A percentile compares a stretch with the other conserved stretches of the same genome.
Conservation (phyloP, 148 eudicot species). For the Fagopyrum homotropicum region DNA sequence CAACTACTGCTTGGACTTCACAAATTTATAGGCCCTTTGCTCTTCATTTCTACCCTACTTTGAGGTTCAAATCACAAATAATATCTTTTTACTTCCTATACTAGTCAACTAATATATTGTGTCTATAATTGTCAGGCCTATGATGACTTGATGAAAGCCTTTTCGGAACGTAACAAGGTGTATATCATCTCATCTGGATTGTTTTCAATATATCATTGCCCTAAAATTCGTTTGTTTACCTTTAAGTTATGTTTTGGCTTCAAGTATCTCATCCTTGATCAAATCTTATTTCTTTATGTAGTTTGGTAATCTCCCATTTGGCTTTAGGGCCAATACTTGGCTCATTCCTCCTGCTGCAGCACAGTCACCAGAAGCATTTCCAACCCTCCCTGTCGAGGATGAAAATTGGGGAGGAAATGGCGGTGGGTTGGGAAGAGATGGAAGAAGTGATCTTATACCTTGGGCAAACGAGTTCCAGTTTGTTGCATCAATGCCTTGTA, state of each 20-base stretch:
- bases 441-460: slow-evolving; percentile 67
- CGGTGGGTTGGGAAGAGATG: slow-evolving; percentile 94
- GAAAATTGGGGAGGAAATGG: slow-evolving; percentile 97
- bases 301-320: slow-evolving; percentile 99
- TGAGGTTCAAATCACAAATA: neutral
- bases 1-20: too few relatives aligned
- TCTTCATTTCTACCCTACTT: neutral
- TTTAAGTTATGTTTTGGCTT: slow-evolving; percentile 9
- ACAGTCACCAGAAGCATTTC: slow-evolving; percentile 58
- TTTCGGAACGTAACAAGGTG: slow-evolving; percentile 89
- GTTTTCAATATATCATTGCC: slow-evolving; percentile 10
- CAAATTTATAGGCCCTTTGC: neutral
- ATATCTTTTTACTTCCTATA: neutral
- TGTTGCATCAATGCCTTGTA: slow-evolving; percentile 96
- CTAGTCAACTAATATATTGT: slow-evolving; percentile 1
- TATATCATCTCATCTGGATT: slow-evolving; percentile 16
- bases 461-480: slow-evolving; percentile 74
- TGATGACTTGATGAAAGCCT: slow-evolving; percentile 90
- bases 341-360: slow-evolving; percentile 88
- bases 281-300: slow-evolving; percentile 27
- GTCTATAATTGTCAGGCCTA: slow-evolving; percentile 56
- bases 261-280: neutral
- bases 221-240: neutral
- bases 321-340: slow-evolving; percentile 99
- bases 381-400: slow-evolving; percentile 85